These are phyloP conservation scores for Zelonia costaricensis DNA, from an alignment of 208 protist species.

Conservation along the genomic window DNA sequence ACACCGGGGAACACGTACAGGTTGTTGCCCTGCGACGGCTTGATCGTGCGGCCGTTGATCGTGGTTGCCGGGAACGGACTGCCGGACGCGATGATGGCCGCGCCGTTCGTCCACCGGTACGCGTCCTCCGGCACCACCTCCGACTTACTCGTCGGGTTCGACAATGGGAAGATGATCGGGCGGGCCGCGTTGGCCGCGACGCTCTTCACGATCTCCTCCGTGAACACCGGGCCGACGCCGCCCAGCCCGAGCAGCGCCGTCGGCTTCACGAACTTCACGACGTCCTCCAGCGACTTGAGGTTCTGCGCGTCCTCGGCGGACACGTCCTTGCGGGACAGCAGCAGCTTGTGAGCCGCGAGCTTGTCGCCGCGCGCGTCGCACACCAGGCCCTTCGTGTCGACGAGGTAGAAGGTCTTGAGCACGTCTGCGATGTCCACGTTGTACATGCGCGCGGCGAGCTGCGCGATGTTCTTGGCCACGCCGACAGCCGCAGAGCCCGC, in stretches of 20 bases:
- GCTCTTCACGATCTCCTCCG: constrained; percentile 89
- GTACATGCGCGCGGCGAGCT: constrained; percentile 61
- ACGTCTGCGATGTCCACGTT: constrained; percentile 79
- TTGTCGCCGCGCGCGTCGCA: constrained; percentile 81
- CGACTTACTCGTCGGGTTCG: constrained; percentile 93
- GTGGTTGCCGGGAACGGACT: constrained; percentile 94
- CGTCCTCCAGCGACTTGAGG: constrained; percentile 54
- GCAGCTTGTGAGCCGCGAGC: constrained; percentile 86
- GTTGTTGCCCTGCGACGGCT: constrained; percentile 97
- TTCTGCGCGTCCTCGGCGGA: constrained; percentile 62
- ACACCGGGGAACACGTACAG: constrained; percentile 96
- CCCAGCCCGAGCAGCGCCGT: constrained; percentile 95
- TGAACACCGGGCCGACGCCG: constrained; percentile 92
- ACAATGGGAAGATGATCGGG: constrained; percentile 97
- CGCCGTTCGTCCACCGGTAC: constrained; percentile 93
- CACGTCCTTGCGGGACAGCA: constrained; percentile 85
- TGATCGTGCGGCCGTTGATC: constrained; percentile 78
- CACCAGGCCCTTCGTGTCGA: constrained; percentile 93
- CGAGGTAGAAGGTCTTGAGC: constrained; percentile 86
- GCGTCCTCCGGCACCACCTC: constrained; percentile 93
- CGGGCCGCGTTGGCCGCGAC: constrained; percentile 77
- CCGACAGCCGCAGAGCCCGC: constrained; percentile 94
- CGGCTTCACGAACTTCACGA: constrained; percentile 93
- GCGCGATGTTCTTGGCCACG: constrained; percentile 94
- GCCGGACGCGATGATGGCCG: constrained; percentile 94